Percentiles rank a stretch among this genome's conserved stretches.
These are phyloP conservation scores for Colletotrichum navitas DNA, from an alignment of 2,329 filamentous ascomycete species.

Conservation along the genomic window DNA sequence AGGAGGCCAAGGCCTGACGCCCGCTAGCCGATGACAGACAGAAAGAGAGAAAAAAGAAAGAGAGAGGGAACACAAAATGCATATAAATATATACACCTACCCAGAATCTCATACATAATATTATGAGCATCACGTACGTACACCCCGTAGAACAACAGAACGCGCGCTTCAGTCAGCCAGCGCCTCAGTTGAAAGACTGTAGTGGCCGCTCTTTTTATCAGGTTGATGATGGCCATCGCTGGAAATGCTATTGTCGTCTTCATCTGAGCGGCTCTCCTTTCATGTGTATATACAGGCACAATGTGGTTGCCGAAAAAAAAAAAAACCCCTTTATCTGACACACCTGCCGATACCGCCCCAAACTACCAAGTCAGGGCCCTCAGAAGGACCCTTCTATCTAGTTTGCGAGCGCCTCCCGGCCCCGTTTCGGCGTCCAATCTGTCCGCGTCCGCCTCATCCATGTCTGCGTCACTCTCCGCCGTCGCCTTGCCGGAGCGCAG, in stretches of 20 bases:
- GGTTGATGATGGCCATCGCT: neutral
- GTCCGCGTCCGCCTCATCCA: neutral
- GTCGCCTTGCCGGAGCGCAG: neutral
- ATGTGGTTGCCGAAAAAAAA: no score
- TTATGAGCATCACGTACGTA: neutral
- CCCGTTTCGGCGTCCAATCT: neutral
- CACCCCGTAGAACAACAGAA: neutral
- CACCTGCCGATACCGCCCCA: neutral
- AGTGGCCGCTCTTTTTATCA: neutral
- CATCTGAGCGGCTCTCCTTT: neutral
- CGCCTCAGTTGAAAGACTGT: neutral
- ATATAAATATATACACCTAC: no score
- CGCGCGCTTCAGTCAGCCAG: neutral
- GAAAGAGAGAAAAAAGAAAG: neutral
- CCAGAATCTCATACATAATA: no score
- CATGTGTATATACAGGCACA: neutral
- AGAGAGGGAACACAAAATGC: neutral
- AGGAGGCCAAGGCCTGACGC: neutral
- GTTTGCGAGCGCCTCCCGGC: conserved; percentile 1
- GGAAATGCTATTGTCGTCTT: neutral
- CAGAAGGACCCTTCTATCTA: conserved; percentile 4
- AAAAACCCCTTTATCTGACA: neutral
- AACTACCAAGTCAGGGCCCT: conserved; percentile 22
- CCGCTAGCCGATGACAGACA: neutral
- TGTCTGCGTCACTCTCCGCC: neutral